Evolutionary conservation across 371 early-diverging fungal genomes (phyloP).

Genomic region (Lichtheimia hyalospora): DNA sequence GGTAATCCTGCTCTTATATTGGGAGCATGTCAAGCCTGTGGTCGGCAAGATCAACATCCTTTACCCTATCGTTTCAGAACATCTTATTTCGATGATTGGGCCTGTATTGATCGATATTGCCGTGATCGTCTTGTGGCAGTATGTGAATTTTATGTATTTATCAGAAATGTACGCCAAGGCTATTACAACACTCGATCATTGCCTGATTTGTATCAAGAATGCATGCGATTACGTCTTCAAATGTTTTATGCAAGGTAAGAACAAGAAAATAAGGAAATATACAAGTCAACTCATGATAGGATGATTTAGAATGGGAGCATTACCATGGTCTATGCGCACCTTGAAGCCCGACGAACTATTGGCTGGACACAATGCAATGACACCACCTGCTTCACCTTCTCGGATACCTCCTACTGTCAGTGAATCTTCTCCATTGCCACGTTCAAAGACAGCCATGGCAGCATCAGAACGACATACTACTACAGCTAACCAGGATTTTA

Average conservation of each 20-base stretch:
- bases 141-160: slow-evolving; percentile 92
- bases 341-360: slow-evolving; percentile 12
- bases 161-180: slow-evolving; percentile 85
- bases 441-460: not conserved
- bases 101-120: slow-evolving; percentile 84
- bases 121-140: slow-evolving; percentile 91
- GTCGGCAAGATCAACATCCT: slow-evolving; percentile 57
- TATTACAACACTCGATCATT: slow-evolving; percentile 72
- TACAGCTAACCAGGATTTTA: not conserved
- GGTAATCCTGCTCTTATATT: slow-evolving; percentile 39
- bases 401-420: slow-evolving; percentile 23
- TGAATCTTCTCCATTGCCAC: slow-evolving; percentile 27
- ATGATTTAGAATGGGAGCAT: slow-evolving; percentile 44
- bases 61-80: slow-evolving; percentile 81
- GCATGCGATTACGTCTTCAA: slow-evolving; percentile 76
- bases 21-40: slow-evolving; percentile 87
- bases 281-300: not conserved
- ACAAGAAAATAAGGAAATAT: not conserved
- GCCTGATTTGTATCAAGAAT: slow-evolving; percentile 81
- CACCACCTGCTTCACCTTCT: slow-evolving; percentile 14
- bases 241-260: slow-evolving; percentile 81
- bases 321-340: slow-evolving; percentile 44
- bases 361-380: slow-evolving; percentile 13
- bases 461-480: not conserved
- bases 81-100: slow-evolving; percentile 81